Percentiles rank a stretch among this genome's conserved stretches.
phyloP scores from a whole-genome alignment of 495 filamentous ascomycete genomes.

The Trypethelium eluteriae region DNA sequence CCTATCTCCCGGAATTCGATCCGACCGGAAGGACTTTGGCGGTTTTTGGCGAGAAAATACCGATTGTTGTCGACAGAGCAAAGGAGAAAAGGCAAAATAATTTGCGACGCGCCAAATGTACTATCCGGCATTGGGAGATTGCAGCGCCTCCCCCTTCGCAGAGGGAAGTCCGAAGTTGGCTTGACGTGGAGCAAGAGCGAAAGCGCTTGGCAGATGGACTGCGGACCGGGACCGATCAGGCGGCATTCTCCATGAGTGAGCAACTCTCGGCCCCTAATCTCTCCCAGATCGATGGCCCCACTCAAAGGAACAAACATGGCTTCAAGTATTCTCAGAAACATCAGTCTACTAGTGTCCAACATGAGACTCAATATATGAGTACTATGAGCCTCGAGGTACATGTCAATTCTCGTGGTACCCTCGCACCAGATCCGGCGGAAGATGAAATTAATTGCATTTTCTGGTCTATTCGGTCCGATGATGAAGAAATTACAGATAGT shows the following conservation, averaged over 20 bases:
- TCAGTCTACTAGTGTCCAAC: conserved; percentile 66
- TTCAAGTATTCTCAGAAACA: conserved; percentile 81
- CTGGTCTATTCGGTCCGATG: conserved; percentile 60
- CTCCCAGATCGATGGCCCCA: conserved; percentile 84
- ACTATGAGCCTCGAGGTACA: conserved; percentile 95
- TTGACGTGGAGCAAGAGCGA: conserved; percentile 34
- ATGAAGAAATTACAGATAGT: conserved; percentile 51
- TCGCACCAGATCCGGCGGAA: conserved; percentile 79
- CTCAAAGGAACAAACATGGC: conserved; percentile 73
- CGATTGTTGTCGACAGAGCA: conserved; percentile 40
- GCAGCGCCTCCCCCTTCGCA: conserved; percentile 58
- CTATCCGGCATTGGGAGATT: conserved; percentile 58
- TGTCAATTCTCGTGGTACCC: conserved; percentile 72
- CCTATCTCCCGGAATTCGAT: conserved; percentile 76
- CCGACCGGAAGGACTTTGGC: conserved; percentile 49
- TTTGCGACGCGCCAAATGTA: conserved; percentile 46
- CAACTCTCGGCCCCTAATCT: conserved; percentile 36
- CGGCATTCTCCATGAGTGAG: conserved; percentile 19
- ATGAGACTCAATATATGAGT: conserved; percentile 91
- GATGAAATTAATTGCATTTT: conserved; percentile 88
- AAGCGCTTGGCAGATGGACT: conserved; percentile 12
- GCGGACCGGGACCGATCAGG: conserved; percentile 17
- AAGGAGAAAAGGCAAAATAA: conserved; percentile 46
- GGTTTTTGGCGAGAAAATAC: conserved; percentile 47
- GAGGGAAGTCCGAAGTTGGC: conserved; percentile 64